Percentiles rank a stretch among this genome's conserved stretches.
These are phyloP conservation scores for Ordospora pajunii DNA, from an alignment of 371 early-diverging fungal species.

Conservation along the genomic window DNA sequence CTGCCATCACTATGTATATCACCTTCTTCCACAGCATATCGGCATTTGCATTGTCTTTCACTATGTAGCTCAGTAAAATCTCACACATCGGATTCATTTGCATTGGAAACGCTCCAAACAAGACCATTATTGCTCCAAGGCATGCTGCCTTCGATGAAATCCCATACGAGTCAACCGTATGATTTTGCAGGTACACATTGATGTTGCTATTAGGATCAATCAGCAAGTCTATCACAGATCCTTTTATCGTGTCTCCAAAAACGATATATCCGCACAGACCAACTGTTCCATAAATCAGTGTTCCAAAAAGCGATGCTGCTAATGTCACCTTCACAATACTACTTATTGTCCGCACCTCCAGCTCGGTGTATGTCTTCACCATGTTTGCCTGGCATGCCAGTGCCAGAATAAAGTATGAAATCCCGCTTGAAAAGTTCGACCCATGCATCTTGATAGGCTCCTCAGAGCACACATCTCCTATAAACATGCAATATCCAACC, in stretches of 20 bases:
- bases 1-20: not conserved
- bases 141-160: not conserved
- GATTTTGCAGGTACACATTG: not conserved
- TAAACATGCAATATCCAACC: not conserved
- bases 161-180: not conserved
- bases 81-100: slow-evolving; percentile 32
- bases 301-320: slow-evolving; percentile 13
- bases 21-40: not conserved
- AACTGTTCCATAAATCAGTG: slow-evolving; percentile 42
- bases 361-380: slow-evolving; percentile 43
- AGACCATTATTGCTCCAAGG: slow-evolving; percentile 21
- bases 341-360: slow-evolving; percentile 28
- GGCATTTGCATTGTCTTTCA: not conserved
- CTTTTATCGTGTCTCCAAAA: slow-evolving; percentile 5
- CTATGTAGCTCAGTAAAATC: not conserved
- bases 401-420: slow-evolving; percentile 50
- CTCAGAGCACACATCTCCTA: not conserved
- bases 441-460: not conserved
- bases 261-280: slow-evolving; percentile 40
- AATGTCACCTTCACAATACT: slow-evolving; percentile 35
- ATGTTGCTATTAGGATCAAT: not conserved
- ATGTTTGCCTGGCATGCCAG: slow-evolving; percentile 57
- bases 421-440: not conserved
- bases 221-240: slow-evolving; percentile 7
- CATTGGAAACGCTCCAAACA: slow-evolving; percentile 23